phyloP scores from a whole-genome alignment of 495 filamentous ascomycete genomes.

The Xeromyces bisporus region DNA sequence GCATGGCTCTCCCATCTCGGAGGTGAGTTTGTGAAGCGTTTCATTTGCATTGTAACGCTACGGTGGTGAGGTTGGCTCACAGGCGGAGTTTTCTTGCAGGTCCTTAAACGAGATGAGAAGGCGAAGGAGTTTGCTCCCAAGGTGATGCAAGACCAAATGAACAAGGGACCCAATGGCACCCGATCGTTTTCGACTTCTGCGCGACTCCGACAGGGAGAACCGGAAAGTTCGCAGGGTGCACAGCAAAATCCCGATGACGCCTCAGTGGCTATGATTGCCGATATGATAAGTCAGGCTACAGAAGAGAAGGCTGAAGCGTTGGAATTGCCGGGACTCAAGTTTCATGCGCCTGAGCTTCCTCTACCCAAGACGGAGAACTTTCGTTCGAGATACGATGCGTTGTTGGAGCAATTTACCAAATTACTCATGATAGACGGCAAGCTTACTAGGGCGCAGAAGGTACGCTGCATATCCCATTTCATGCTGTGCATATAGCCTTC shows the following conservation, averaged over 20 bases:
- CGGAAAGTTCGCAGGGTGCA: slow-evolving; percentile 8
- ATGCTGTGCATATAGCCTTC: no score
- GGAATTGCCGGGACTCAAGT: slow-evolving; percentile 46
- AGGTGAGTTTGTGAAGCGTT: slow-evolving; percentile 38
- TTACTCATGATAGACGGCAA: slow-evolving; percentile 84
- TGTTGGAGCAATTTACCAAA: slow-evolving; percentile 74
- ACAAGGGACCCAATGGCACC: slow-evolving; percentile 26
- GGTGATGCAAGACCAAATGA: slow-evolving; percentile 44
- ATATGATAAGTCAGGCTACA: slow-evolving; percentile 23
- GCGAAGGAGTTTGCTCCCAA: slow-evolving; percentile 48
- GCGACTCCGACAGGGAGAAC: slow-evolving; percentile 17
- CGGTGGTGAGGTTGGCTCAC: no score
- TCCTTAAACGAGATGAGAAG: slow-evolving; percentile 46
- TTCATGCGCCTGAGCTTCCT: slow-evolving; percentile 47
- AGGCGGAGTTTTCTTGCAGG: no score
- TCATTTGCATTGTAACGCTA: no score
- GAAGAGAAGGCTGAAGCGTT: slow-evolving; percentile 12
- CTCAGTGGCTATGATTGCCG: slow-evolving; percentile 19
- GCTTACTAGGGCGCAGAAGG: slow-evolving; percentile 62
- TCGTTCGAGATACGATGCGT: slow-evolving; percentile 61
- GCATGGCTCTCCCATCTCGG: slow-evolving; percentile 47
- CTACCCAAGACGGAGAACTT: slow-evolving; percentile 43
- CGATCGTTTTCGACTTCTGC: slow-evolving; percentile 44
- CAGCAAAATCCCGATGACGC: slow-evolving; percentile 5
- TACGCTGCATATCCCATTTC: no score